Evolutionary conservation across 163 green algal species (phyloP), one percentile per base, ranked within the genome.

Genomic region (Trebouxia gelatinosa): DNA sequence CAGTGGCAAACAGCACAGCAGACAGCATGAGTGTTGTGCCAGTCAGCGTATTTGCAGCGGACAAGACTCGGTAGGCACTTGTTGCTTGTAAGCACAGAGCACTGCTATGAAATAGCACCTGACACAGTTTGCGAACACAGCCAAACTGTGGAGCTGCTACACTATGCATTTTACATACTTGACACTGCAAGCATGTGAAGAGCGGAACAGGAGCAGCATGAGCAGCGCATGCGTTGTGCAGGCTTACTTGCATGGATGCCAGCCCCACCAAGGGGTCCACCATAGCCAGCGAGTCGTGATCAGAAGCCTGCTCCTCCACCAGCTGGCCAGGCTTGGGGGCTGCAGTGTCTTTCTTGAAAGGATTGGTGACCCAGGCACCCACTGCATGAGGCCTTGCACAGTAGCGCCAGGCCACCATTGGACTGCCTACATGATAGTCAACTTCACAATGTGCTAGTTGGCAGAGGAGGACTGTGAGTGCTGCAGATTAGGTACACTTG

Each of bases 201-300:
- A 17, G 46, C 13, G 46, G 13, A n/a, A 58, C 17, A 17, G 13
- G 13, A n/a, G 46, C 17, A 17, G 13, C 46, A 58, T 58, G 13
- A 17, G 46, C 2, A 2, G 48, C 48, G 19, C 3, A 3, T 19
- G 19, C 23, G 19, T 3, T 19, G 19, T 23, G 1, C 2, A 7
- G 48, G 19, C 48, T 23, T 23, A 59, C 48, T 23, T 59, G 48
- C 48, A 59, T 59, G 48, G 19, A 23, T 23, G 26, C 2, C 23
- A 76, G 68, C 2, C 68, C 68, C 19, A 76, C 46, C 39, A 76
- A 21, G 48, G 68, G 68, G 31, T 76, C 68, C 1, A n/a, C 28
- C 17, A 29, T 61, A 28, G 40, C 68, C 4, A 62, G 3, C 23
- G 23, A 40, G 29, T 43, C 46, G 32, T 76, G 40, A 62, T 59